Evolutionary conservation across 768 basidiomycete genomes (phyloP).

Genomic region (Termitomyces sp.): DNA sequence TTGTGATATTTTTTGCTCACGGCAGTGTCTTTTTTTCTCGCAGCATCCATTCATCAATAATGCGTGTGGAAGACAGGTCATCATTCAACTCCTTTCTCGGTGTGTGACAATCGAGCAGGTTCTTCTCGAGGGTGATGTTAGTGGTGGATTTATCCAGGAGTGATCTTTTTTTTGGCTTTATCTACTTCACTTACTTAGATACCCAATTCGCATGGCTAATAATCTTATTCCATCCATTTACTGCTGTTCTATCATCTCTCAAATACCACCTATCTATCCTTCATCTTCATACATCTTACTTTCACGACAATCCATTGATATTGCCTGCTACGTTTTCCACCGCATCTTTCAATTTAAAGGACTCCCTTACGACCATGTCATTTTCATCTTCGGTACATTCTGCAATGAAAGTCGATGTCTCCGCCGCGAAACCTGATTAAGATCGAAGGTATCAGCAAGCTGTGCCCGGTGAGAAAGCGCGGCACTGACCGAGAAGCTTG

Average conservation of each 20-base stretch:
- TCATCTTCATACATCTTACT: background rate
- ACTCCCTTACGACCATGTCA: constrained; percentile 69
- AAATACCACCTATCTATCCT: constrained; percentile 14
- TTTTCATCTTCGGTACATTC: constrained; percentile 89
- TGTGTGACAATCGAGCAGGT: constrained; percentile 62
- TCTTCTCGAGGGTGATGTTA: constrained; percentile 21
- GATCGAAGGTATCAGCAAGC: background rate
- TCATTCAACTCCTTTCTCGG: constrained; percentile 58
- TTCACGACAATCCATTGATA: constrained; percentile 37
- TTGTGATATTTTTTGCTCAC: background rate
- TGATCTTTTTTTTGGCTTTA: background rate
- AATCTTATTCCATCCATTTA: background rate
- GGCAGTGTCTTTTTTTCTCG: background rate
- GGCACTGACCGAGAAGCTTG: constrained; percentile 60
- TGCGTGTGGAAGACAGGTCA: constrained; percentile 63
- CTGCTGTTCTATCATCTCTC: background rate
- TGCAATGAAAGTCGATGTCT: constrained; percentile 81
- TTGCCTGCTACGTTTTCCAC: constrained; percentile 71
- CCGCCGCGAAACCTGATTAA: constrained; percentile 61
- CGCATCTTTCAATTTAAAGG: constrained; percentile 60
- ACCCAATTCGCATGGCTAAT: background rate
- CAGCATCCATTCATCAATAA: constrained; percentile 63
- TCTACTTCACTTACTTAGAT: constrained; percentile 3
- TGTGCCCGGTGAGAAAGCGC: background rate
- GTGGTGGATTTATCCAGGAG: constrained; percentile 12